phyloP scores from a whole-genome alignment of 352 stramenopile species.

The Phytophthora pini region DNA sequence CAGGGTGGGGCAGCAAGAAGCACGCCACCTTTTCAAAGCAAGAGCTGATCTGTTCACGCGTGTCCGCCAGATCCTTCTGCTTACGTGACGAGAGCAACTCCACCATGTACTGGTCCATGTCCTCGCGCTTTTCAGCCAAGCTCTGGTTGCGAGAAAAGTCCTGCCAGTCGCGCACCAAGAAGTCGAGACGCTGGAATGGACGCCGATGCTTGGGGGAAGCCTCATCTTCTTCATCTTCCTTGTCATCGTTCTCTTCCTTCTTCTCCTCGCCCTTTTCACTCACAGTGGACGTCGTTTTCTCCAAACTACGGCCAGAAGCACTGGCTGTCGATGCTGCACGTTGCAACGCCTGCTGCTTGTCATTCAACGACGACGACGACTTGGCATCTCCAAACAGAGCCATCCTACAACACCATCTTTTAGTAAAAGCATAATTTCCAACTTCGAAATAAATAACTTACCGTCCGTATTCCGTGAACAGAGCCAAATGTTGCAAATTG shows the following conservation, averaged over 20 bases:
- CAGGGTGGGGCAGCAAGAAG: slow-evolving; percentile 97
- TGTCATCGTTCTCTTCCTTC: slow-evolving; percentile 43
- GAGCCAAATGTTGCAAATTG: slow-evolving; percentile 98
- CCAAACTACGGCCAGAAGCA: slow-evolving; percentile 30
- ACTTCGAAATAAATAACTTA: slow-evolving; percentile 43
- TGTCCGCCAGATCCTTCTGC: slow-evolving; percentile 94
- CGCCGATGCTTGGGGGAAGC: slow-evolving; percentile 31
- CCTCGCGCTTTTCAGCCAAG: slow-evolving; percentile 86
- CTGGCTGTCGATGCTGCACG: slow-evolving; percentile 22
- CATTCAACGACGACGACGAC: slow-evolving; percentile 31
- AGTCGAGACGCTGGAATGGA: slow-evolving; percentile 99
- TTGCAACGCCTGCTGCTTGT: slow-evolving; percentile 33
- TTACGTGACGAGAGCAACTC: slow-evolving; percentile 93
- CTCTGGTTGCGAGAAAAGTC: slow-evolving; percentile 95
- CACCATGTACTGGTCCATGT: slow-evolving; percentile 96
- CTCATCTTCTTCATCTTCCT: slow-evolving; percentile 36
- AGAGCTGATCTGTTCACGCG: slow-evolving; percentile 95
- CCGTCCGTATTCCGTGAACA: slow-evolving; percentile 99
- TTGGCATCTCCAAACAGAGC: slow-evolving; percentile 63
- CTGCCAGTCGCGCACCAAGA: slow-evolving; percentile 99
- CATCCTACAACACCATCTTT: slow-evolving; percentile 48
- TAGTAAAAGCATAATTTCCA: slow-evolving; percentile 14
- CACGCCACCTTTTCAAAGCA: slow-evolving; percentile 97
- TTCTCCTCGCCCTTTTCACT: slow-evolving; percentile 34
- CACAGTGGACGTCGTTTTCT: slow-evolving; percentile 51